Conservation (phyloP, 106 monocot species). For the Chionographis japonica region DNA sequence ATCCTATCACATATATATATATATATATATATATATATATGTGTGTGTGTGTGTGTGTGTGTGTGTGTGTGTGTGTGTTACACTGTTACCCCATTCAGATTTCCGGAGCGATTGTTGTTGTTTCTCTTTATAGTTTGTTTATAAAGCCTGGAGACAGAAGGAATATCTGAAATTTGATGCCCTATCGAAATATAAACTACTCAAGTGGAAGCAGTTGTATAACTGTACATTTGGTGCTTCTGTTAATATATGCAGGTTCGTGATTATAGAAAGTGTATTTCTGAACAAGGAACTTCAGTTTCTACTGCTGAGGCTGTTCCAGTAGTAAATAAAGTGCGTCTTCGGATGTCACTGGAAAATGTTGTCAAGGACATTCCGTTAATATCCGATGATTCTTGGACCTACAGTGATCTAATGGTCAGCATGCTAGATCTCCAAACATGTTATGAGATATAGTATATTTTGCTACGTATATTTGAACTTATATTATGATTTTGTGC, state of each 20-base stretch:
- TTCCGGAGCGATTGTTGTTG: no score
- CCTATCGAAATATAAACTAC: neutral
- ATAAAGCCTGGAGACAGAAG: no score
- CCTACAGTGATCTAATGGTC: conserved; percentile 86
- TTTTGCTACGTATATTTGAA: neutral
- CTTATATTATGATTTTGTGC: conserved; percentile 9
- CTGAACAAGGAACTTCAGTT: conserved; percentile 36
- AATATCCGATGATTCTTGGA: conserved; percentile 94
- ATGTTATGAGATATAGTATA: no score
- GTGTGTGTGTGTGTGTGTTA: no score
- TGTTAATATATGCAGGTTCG: conserved; percentile 47
- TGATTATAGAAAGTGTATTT: conserved; percentile 69
- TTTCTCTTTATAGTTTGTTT: no score
- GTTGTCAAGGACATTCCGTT: conserved; percentile 82
- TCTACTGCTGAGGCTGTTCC: conserved; percentile 26
- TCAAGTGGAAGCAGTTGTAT: neutral
- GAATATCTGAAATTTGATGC: no score
- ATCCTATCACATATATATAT: no score
- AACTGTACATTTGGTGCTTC: neutral
- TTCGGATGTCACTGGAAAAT: conserved; percentile 90
- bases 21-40: no score
- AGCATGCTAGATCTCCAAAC: conserved; percentile 7
- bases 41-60: no score
- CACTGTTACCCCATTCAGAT: no score
- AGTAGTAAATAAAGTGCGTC: conserved; percentile 58